Conservation (phyloP, 345 rosid species). For the Euphorbia peplus region DNA sequence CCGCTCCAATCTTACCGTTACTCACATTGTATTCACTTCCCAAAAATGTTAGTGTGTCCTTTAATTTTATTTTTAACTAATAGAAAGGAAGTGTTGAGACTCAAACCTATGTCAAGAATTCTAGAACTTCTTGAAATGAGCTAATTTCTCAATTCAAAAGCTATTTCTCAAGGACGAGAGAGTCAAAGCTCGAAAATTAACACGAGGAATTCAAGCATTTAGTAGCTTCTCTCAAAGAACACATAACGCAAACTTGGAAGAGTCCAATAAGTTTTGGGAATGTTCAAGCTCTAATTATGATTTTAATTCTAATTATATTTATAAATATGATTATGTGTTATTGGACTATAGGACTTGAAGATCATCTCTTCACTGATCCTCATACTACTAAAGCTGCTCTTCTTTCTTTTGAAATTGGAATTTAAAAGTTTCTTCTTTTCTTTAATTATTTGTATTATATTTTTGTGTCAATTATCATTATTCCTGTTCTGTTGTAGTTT, state of each 20-base stretch:
- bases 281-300: constrained; percentile 25
- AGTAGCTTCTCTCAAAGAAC: constrained; percentile 67
- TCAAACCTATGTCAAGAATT: constrained; percentile 41
- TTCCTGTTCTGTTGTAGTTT: no score
- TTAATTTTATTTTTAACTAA: no score
- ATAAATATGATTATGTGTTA: not conserved
- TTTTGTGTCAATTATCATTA: not conserved
- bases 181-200: constrained; percentile 44
- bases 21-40: no score
- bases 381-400: constrained; percentile 24
- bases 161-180: constrained; percentile 47
- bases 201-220: constrained; percentile 58
- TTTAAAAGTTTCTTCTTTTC: not conserved
- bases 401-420: constrained; percentile 23
- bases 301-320: no score
- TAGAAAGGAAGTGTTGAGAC: no score
- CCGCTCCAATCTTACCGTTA: no score
- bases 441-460: not conserved
- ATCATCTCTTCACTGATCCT: constrained; percentile 40
- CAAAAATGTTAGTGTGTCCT: no score
- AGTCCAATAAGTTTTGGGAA: not conserved
- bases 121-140: constrained; percentile 49
- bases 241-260: constrained; percentile 18
- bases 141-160: no score
- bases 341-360: not conserved